These are phyloP conservation scores for Tolypocladium paradoxum DNA, from an alignment of 2,329 filamentous ascomycete species.

Conservation along the genomic window DNA sequence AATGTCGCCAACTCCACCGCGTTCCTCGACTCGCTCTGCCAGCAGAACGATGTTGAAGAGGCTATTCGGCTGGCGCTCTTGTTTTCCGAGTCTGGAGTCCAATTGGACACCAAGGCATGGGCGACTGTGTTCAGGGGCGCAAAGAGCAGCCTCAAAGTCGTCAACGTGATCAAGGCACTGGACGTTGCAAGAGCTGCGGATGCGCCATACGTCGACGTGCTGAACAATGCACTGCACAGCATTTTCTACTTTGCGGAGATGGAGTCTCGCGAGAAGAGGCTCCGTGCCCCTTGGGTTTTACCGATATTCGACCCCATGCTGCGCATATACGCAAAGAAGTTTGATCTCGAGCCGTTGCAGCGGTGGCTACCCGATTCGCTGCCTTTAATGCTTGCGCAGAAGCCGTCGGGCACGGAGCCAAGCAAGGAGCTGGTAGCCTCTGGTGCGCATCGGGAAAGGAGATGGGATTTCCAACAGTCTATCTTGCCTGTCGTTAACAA, in stretches of 20 bases:
- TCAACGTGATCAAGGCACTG: slow-evolving; percentile 32
- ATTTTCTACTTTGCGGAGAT: slow-evolving; percentile 33
- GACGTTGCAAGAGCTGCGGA: slow-evolving; percentile 37
- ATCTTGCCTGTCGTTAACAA: slow-evolving; percentile 22
- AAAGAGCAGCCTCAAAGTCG: slow-evolving; percentile 43
- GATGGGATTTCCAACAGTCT: slow-evolving; percentile 19
- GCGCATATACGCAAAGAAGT: slow-evolving; percentile 36
- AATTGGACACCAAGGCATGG: slow-evolving; percentile 57
- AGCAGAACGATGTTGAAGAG: slow-evolving; percentile 28
- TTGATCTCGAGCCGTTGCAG: slow-evolving; percentile 33
- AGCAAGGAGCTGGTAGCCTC: not conserved
- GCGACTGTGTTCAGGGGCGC: slow-evolving; percentile 61
- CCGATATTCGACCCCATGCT: slow-evolving; percentile 37
- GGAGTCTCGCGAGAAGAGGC: slow-evolving; percentile 23
- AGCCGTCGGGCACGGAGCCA: slow-evolving; percentile 5
- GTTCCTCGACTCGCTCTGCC: slow-evolving; percentile 60
- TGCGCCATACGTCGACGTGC: slow-evolving; percentile 22
- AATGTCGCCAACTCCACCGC: slow-evolving; percentile 55
- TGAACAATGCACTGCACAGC: slow-evolving; percentile 34
- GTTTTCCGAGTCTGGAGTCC: slow-evolving; percentile 32
- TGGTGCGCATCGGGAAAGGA: not conserved
- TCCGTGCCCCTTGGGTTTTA: slow-evolving; percentile 19
- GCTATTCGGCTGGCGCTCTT: slow-evolving; percentile 22
- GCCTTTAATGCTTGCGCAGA: slow-evolving; percentile 17
- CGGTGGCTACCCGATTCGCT: slow-evolving; percentile 24